Conservation (phyloP, 2,329 filamentous ascomycete genomes). For the Capronia coronata region DNA sequence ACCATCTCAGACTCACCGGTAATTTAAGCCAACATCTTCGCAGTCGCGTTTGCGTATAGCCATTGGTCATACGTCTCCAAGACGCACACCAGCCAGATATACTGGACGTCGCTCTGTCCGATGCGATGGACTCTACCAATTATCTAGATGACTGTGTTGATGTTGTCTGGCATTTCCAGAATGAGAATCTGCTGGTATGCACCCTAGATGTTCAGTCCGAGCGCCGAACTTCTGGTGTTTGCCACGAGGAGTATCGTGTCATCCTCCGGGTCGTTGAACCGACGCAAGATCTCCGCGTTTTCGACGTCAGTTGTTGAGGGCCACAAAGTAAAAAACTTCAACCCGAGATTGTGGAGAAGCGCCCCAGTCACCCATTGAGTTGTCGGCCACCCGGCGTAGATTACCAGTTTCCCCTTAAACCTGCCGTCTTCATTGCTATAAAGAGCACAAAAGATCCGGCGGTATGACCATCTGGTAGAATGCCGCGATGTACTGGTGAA, state of each 20-base stretch:
- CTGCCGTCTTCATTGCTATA: neutral
- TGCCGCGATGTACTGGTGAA: too few species aligned
- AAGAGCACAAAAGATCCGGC: neutral
- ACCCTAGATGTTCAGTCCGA: constrained; percentile 1
- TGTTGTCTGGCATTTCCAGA: neutral
- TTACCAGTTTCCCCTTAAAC: neutral
- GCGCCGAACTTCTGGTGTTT: neutral
- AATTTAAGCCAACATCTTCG: neutral
- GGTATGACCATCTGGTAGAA: too few species aligned
- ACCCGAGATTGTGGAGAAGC: neutral
- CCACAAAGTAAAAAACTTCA: neutral
- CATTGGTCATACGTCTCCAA: neutral
- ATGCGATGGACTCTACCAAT: neutral
- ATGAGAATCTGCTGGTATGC: neutral
- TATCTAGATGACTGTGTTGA: neutral
- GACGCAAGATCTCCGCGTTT: neutral
- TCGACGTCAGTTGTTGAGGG: neutral
- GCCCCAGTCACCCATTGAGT: neutral
- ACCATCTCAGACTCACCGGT: neutral
- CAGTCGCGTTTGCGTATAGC: neutral
- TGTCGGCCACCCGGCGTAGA: neutral
- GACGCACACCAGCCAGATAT: neutral
- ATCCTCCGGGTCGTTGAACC: neutral
- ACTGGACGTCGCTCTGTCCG: neutral
- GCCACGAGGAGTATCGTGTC: neutral